These are phyloP conservation scores for Protomyces inundatus DNA, from an alignment of 1,139 yeast species.

Conservation along the genomic window DNA sequence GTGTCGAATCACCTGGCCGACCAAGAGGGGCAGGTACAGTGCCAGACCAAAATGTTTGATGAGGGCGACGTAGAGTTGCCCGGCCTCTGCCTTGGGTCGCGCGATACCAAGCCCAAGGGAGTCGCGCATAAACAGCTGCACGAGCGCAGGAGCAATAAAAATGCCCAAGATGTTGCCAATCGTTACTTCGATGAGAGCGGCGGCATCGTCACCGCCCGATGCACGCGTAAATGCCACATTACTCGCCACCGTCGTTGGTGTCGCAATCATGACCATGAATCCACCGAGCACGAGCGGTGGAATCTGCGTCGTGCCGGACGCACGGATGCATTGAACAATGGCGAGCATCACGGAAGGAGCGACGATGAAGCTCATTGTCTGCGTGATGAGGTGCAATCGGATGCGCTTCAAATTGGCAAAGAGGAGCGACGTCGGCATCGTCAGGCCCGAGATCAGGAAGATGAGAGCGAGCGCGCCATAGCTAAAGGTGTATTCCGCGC, in stretches of 20 bases:
- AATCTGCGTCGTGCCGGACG: constrained; percentile 53
- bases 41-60: constrained; percentile 82
- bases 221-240: constrained; percentile 86
- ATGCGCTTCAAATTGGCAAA: constrained; percentile 60
- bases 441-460: constrained; percentile 71
- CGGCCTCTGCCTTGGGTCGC: constrained; percentile 60
- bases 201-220: constrained; percentile 73
- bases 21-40: constrained; percentile 75
- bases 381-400: constrained; percentile 74
- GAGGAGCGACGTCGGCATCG: constrained; percentile 62
- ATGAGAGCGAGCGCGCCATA: constrained; percentile 85
- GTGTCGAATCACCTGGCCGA: constrained; percentile 79
- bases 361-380: constrained; percentile 62
- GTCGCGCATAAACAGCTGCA: constrained; percentile 59
- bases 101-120: constrained; percentile 63
- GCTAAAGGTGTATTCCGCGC: constrained; percentile 68
- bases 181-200: constrained; percentile 77
- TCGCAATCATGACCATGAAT: constrained; percentile 70
- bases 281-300: constrained; percentile 75
- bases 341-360: constrained; percentile 75
- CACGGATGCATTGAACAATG: constrained; percentile 59
- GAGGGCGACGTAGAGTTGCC: constrained; percentile 61
- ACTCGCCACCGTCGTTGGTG: constrained; percentile 87
- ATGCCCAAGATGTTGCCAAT: constrained; percentile 82
- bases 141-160: constrained; percentile 75